Evolutionary conservation across 202 grass and related monocot genomes (phyloP).

Genomic region (Carex arenaria): DNA sequence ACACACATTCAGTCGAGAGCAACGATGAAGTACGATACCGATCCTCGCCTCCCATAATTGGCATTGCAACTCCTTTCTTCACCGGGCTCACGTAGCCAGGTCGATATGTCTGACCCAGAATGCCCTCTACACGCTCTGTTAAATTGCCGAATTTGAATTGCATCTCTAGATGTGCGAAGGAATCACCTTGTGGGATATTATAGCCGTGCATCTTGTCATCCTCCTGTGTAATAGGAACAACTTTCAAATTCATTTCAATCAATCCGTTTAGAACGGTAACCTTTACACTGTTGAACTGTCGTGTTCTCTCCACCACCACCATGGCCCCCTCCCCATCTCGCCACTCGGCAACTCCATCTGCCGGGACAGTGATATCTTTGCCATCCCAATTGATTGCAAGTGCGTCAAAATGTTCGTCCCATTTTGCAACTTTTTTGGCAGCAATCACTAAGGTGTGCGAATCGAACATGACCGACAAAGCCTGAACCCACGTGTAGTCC

Average conservation of each 20-base stretch:
- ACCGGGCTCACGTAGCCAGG: slow-evolving; percentile 49
- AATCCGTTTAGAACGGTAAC: slow-evolving; percentile 41
- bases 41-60: slow-evolving; percentile 53
- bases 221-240: slow-evolving; percentile 64
- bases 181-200: slow-evolving; percentile 34
- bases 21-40: slow-evolving; percentile 42
- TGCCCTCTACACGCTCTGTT: slow-evolving; percentile 53
- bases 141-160: slow-evolving; percentile 67
- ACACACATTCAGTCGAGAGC: slow-evolving; percentile 46
- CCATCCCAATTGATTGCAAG: slow-evolving; percentile 61
- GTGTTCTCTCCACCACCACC: slow-evolving; percentile 36
- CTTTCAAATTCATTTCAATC: slow-evolving; percentile 48
- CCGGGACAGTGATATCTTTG: slow-evolving; percentile 33
- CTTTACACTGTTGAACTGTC: slow-evolving; percentile 40
- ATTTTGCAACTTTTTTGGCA: slow-evolving; percentile 35
- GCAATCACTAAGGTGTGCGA: slow-evolving; percentile 51
- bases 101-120: slow-evolving; percentile 70
- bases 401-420: slow-evolving; percentile 51
- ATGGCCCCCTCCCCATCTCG: slow-evolving; percentile 13
- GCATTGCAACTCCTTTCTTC: slow-evolving; percentile 52
- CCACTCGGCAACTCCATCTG: slow-evolving; percentile 43
- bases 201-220: slow-evolving; percentile 68
- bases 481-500: slow-evolving; percentile 85
- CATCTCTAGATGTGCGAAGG: slow-evolving; percentile 66
- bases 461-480: slow-evolving; percentile 57